Evolutionary conservation across 2,329 filamentous ascomycete genomes (phyloP), one percentile per base, ranked within the genome.

Genomic region (Diaporthe destruens): DNA sequence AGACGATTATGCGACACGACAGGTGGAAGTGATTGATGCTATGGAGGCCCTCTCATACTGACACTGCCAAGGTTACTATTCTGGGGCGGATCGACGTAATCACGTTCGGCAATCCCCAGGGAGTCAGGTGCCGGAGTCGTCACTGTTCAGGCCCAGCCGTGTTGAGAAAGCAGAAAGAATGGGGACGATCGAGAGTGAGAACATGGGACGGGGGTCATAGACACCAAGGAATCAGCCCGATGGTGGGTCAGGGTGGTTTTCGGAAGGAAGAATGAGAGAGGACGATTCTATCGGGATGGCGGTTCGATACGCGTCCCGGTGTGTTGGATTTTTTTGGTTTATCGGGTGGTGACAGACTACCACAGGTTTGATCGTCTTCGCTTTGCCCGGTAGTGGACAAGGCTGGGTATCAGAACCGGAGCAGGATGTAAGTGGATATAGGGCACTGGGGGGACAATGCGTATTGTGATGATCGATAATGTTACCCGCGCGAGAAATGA

Each of bases 321-420:
- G 47, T 49, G 56, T 65, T 53, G 42, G 54, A 42, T 44, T 49
- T 70, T 70, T 70, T 25, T 56, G 57, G 32, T 54, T 49, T 44
- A 59, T 56, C 16, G 55, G 65, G 55, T 44, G 49, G 18, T 29
- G 59, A 32, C 36, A 47, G 51, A 51, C 53, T 57, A 25, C 36
- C 34, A 39, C 53, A 49, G 57, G 71, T 72, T 70, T 72, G 71
- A 72, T 72, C 71, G 68, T 47, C 72, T 71, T 71, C 68, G 72
- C 68, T 70, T 61, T 65, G 68, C 63, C 72, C 69, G 68, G 65
- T 66, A 59, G 51, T 49, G 61, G 59, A 65, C 68, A 65, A 71
- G 68, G 71, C 36, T 44, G 36, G 49, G 71, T 70, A 54, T 72
- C 71, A 72, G 71, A 70, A 44, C 20, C 25, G 34, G 44, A 23